These are phyloP conservation scores for Globisporangium parvum DNA, from an alignment of 352 stramenopile genomes.

Conservation along the genomic window DNA sequence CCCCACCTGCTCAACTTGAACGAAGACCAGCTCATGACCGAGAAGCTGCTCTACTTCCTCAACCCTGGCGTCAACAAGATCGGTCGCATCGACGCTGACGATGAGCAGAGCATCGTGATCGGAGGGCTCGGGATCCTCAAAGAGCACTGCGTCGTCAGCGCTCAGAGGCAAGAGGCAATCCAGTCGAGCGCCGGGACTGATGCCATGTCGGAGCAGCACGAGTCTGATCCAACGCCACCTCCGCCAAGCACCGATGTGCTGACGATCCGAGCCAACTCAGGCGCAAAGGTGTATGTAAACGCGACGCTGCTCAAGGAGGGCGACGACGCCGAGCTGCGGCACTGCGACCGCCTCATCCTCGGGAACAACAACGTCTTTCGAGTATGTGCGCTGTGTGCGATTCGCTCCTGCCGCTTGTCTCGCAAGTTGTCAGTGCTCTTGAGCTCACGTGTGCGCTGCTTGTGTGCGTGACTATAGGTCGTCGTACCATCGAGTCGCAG, in stretches of 20 bases:
- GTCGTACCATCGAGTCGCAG: constrained; percentile 42
- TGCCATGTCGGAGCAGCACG: too few species aligned
- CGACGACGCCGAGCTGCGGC: constrained; percentile 28
- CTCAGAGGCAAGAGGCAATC: too few species aligned
- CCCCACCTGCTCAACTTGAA: constrained; percentile 84
- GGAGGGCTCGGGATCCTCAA: constrained; percentile 74
- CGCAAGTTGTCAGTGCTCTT: neutral
- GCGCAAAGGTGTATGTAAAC: constrained; percentile 72
- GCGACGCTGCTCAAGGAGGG: constrained; percentile 36
- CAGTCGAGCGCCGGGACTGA: neutral
- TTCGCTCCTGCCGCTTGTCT: neutral
- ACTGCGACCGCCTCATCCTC: constrained; percentile 68
- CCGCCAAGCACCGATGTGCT: constrained; percentile 13
- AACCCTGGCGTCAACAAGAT: constrained; percentile 47
- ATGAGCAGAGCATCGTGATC: constrained; percentile 73
- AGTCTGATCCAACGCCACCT: constrained; percentile 1
- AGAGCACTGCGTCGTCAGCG: constrained; percentile 52
- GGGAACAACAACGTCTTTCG: constrained; percentile 78
- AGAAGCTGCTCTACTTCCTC: constrained; percentile 81
- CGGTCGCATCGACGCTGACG: constrained; percentile 53
- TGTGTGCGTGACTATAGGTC: constrained; percentile 21
- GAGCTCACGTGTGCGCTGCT: neutral
- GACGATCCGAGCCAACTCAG: constrained; percentile 24
- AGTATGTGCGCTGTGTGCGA: constrained; percentile 11
- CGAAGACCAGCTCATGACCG: constrained; percentile 83